These are phyloP conservation scores for Entophlyctis luteolus DNA, from an alignment of 192 early-diverging fungal species.

Conservation along the genomic window DNA sequence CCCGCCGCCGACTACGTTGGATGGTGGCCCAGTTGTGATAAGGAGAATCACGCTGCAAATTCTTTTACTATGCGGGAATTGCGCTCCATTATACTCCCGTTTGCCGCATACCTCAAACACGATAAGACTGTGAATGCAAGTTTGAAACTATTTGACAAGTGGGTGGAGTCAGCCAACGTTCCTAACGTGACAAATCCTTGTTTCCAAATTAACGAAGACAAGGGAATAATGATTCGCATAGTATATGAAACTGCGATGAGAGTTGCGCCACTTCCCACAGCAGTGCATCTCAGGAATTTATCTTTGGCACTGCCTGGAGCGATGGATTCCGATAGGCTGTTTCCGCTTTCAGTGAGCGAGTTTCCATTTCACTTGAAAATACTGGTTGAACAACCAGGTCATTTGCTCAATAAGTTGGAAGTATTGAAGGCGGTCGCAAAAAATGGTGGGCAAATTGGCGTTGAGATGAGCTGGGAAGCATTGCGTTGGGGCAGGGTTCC, in stretches of 20 bases:
- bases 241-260: background rate
- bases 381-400: background rate
- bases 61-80: background rate
- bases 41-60: background rate
- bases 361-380: background rate
- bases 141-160: background rate
- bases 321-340: background rate
- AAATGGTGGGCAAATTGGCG: background rate
- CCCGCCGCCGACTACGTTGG: background rate
- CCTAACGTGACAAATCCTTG: background rate
- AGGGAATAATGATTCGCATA: background rate
- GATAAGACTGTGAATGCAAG: background rate
- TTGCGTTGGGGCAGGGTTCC: background rate
- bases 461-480: background rate
- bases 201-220: conserved; percentile 7
- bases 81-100: background rate
- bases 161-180: background rate
- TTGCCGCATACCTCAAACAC: background rate
- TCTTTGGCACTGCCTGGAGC: background rate
- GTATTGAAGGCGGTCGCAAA: background rate
- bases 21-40: background rate
- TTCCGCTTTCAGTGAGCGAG: background rate
- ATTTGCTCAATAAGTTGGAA: too few species aligned
- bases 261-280: background rate
- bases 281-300: background rate